Evolutionary conservation across 2,329 filamentous ascomycete genomes (phyloP), one percentile per base, ranked within the genome.

Genomic region (Chaetomium sp.): DNA sequence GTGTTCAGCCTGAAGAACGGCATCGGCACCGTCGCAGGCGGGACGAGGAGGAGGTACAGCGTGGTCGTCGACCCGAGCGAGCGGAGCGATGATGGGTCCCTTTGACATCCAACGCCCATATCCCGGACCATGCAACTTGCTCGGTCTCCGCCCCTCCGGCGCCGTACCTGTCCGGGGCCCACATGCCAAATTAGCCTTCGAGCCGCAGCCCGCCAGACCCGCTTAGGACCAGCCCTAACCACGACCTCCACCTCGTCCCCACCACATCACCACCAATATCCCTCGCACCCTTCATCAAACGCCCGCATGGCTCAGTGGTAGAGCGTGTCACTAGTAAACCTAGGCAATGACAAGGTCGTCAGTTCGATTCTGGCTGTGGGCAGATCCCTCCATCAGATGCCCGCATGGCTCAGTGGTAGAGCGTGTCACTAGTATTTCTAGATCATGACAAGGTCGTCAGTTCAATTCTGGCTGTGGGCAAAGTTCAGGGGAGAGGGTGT

Each of bases 361-460:
- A 65, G 65, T 67, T 67, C 65, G 56, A 67, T 67, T 64, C 62
- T 60, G 57, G 62, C 63, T 65, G 65, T 67, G 65, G 65, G 65
- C 65, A 67, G 6, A 19, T 4, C 10, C 19, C 13, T 47, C n/a
- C 57, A 58, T 57, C 51, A 55, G 56, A 53, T 8, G 66, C 66
- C 66, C 66, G 66, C 66, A 66, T 68, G 64, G 66, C 66, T 66
- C 66, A 68, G 66, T 66, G 66, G 66, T 68, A 66, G 66, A 66
- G 66, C 66, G 66, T 62, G 58, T 66, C 64, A 68, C 66, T 68
- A 66, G 66, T 68, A 68, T 12, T 19, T 9, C 45, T 27, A 25
- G 29, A 16, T 10, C 10, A 67, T 67, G 63, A 65, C 60, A 63
- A 67, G 65, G 65, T 65, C 65, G 63, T 57, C 53, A 65, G 65